These are phyloP conservation scores for Durio zibethinus DNA, from an alignment of 345 rosid species.

Conservation along the genomic window DNA sequence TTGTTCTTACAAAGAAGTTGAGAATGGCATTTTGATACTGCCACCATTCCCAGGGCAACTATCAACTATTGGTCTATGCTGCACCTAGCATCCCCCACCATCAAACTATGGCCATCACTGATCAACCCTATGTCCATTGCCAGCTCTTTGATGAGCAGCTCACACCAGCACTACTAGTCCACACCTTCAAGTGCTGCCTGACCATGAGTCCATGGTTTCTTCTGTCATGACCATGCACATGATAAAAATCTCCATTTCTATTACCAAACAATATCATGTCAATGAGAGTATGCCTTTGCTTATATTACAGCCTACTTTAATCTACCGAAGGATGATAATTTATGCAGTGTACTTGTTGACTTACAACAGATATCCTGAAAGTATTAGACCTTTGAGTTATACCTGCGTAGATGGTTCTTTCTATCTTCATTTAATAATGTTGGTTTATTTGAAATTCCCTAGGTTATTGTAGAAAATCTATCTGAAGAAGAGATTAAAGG, in stretches of 20 bases:
- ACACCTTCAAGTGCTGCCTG: not conserved
- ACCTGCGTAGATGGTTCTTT: not conserved
- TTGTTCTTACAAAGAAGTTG: not conserved
- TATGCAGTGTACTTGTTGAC: not conserved
- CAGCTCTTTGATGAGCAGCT: not conserved
- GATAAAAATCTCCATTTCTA: not conserved
- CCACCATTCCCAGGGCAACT: not conserved
- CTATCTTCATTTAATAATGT: not conserved
- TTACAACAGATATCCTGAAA: not conserved
- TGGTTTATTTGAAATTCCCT: constrained; percentile 1
- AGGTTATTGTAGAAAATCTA: constrained; percentile 46
- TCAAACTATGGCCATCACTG: not conserved
- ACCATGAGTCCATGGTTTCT: not conserved
- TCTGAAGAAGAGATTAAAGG: constrained; percentile 41
- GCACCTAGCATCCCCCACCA: not conserved
- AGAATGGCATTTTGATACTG: not conserved
- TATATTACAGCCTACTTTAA: not conserved
- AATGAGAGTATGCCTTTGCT: not conserved
- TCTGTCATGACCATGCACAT: not conserved
- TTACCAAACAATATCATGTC: not conserved
- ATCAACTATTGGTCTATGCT: not conserved
- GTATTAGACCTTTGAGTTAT: not conserved
- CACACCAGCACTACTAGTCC: not conserved
- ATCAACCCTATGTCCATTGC: not conserved
- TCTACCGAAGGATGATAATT: not conserved